Evolutionary conservation across 2,329 filamentous ascomycete genomes (phyloP).

Genomic region (Laburnicola sp.): DNA sequence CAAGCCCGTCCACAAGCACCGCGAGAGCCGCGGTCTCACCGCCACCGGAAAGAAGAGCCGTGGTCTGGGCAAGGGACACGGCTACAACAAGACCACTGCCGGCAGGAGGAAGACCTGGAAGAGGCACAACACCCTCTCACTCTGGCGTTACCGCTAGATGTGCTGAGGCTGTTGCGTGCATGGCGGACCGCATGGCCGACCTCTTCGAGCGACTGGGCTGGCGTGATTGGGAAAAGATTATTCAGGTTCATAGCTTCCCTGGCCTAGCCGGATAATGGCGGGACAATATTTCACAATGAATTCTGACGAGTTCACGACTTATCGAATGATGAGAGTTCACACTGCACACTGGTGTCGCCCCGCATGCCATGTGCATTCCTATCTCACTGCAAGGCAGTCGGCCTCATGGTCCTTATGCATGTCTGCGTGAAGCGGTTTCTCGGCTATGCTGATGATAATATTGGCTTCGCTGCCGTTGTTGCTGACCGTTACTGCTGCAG

Average conservation of each 20-base stretch:
- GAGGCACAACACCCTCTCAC: conserved; percentile 98
- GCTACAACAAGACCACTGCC: conserved; percentile 97
- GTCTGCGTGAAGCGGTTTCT: not conserved
- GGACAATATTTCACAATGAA: conserved; percentile 35
- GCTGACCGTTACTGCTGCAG: conserved; percentile 10
- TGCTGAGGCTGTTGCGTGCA: conserved; percentile 31
- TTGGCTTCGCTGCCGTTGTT: not conserved
- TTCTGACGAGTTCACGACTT: conserved; percentile 37
- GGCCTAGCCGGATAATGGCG: conserved; percentile 23
- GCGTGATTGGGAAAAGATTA: conserved; percentile 40
- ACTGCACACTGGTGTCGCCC: not conserved
- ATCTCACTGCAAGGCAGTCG: not conserved
- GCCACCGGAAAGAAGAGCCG: conserved; percentile 99
- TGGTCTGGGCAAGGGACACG: conserved; percentile 98
- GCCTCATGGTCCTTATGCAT: not conserved
- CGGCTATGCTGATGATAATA: not conserved
- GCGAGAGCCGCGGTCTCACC: conserved; percentile 95
- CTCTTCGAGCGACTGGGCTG: conserved; percentile 37
- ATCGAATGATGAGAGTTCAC: conserved; percentile 10
- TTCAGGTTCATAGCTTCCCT: conserved; percentile 37
- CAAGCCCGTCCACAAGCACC: conserved; percentile 99
- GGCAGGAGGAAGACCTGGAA: conserved; percentile 99
- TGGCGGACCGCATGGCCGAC: conserved; percentile 38
- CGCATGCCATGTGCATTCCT: not conserved
- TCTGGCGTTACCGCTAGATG: conserved; percentile 92